Percentiles rank a stretch among this genome's conserved stretches.
Evolutionary conservation across 73 alveolate species (phyloP).

Genomic region (Tetrahymena borealis): DNA sequence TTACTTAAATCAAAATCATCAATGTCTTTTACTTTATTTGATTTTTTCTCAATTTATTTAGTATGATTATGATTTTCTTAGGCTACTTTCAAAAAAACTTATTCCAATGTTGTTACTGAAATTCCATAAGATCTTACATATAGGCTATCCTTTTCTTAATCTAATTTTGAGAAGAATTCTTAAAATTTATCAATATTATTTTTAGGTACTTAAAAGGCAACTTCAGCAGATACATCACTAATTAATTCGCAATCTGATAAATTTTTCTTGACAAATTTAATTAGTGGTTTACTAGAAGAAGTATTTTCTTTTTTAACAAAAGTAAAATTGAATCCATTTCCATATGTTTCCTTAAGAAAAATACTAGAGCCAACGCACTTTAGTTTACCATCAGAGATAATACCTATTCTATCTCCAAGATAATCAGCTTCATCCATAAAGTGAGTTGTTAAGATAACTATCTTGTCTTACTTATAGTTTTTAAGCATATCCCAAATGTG

Average conservation of each 20-base stretch:
- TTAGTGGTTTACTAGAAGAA: slow-evolving; percentile 28
- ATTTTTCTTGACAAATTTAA: slow-evolving; percentile 20
- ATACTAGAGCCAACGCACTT: slow-evolving; percentile 85
- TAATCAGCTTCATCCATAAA: slow-evolving; percentile 98
- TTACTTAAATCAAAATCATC: slow-evolving; percentile 34
- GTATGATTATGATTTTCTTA: slow-evolving; percentile 8
- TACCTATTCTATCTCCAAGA: slow-evolving; percentile 93
- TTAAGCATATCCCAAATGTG: slow-evolving; percentile 92
- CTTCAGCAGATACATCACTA: slow-evolving; percentile 61
- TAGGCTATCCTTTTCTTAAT: slow-evolving; percentile 28
- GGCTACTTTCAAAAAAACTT: slow-evolving; percentile 90
- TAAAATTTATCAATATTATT: slow-evolving; percentile 37
- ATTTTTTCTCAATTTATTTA: neutral
- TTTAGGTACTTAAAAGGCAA: slow-evolving; percentile 45
- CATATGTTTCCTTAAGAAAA: slow-evolving; percentile 80
- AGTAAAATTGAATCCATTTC: slow-evolving; percentile 68
- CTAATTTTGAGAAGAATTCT: slow-evolving; percentile 48
- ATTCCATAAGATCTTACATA: slow-evolving; percentile 59
- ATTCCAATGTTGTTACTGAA: slow-evolving; percentile 94
- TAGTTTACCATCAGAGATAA: slow-evolving; percentile 83
- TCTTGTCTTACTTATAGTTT: slow-evolving; percentile 72
- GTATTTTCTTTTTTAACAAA: slow-evolving; percentile 42
- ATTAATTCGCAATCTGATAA: slow-evolving; percentile 37
- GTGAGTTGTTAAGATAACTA: slow-evolving; percentile 93
- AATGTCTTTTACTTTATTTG: neutral